Conservation (phyloP, 2,329 filamentous ascomycete genomes). For the Trichocomaceae sp. region DNA sequence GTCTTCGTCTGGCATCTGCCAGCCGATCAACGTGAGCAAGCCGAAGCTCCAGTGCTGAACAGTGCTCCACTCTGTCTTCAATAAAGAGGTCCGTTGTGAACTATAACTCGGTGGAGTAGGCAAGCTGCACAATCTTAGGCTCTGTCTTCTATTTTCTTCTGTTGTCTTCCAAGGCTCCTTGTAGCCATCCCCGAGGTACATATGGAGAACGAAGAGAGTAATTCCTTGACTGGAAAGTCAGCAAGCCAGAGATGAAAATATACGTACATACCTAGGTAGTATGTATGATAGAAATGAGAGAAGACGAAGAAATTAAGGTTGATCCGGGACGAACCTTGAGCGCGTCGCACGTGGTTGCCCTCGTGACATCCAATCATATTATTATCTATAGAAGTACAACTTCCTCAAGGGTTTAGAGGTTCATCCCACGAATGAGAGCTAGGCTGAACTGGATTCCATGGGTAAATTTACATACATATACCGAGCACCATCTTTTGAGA, state of each 20-base stretch:
- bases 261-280: too few relatives aligned
- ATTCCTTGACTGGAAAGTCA: too few relatives aligned
- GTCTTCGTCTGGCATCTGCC: too few relatives aligned
- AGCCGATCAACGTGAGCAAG: neutral
- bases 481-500: too few relatives aligned
- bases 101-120: neutral
- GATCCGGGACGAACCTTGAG: conserved; percentile 62
- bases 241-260: too few relatives aligned
- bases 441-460: too few relatives aligned
- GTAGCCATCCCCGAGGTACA: neutral
- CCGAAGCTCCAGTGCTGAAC: too few relatives aligned
- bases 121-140: neutral
- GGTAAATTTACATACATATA: too few relatives aligned
- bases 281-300: neutral
- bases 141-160: neutral
- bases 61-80: neutral
- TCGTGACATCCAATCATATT: conserved; percentile 41
- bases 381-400: too few relatives aligned
- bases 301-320: conserved; percentile 14
- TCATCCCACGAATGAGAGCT: too few relatives aligned
- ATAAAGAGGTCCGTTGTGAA: neutral
- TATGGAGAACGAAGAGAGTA: too few relatives aligned
- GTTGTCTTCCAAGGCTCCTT: neutral
- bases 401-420: too few relatives aligned
- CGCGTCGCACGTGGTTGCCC: conserved; percentile 85